phyloP scores from a whole-genome alignment of 2,329 filamentous ascomycete species.

The Sclerotinia sclerotiorum region DNA sequence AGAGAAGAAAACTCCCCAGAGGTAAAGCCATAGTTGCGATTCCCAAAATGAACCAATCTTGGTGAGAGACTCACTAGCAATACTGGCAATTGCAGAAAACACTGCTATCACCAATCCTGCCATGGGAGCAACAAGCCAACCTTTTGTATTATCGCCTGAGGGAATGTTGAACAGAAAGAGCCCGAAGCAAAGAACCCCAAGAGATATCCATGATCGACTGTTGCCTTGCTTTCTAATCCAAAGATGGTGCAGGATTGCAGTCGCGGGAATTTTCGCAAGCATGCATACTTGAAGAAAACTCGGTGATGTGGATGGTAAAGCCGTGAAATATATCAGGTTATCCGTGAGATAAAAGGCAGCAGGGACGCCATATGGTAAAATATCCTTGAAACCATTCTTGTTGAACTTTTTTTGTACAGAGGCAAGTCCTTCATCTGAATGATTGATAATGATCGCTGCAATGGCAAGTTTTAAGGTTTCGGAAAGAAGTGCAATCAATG shows the following conservation, averaged over 20 bases:
- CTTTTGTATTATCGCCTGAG: slow-evolving; percentile 14
- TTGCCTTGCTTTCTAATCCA: slow-evolving; percentile 31
- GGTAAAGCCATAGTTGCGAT: slow-evolving; percentile 30
- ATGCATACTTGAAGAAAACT: slow-evolving; percentile 33
- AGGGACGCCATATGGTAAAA: slow-evolving; percentile 30
- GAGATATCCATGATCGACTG: slow-evolving; percentile 28
- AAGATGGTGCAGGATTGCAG: slow-evolving; percentile 32
- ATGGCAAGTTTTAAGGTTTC: slow-evolving; percentile 30
- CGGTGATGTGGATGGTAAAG: slow-evolving; percentile 29
- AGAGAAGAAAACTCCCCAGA: slow-evolving; percentile 30
- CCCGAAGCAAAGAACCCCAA: slow-evolving; percentile 29
- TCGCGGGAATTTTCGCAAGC: slow-evolving; percentile 31
- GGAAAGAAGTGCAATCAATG: slow-evolving; percentile 29
- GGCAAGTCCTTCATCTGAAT: slow-evolving; percentile 19
- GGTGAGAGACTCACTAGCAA: slow-evolving; percentile 31
- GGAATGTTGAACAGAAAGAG: slow-evolving; percentile 30
- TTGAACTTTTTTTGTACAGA: slow-evolving; percentile 8
- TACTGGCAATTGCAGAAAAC: slow-evolving; percentile 31
- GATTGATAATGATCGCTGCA: slow-evolving; percentile 26
- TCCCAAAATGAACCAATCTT: slow-evolving; percentile 34
- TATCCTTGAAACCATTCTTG: slow-evolving; percentile 21
- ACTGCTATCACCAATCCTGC: slow-evolving; percentile 30
- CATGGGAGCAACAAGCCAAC: slow-evolving; percentile 30
- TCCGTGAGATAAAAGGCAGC: slow-evolving; percentile 32
- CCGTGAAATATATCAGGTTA: slow-evolving; percentile 34